Base-by-base conservation (phyloP, 2,329 filamentous ascomycete species). In the Paracoccidioides lutzii region DNA sequence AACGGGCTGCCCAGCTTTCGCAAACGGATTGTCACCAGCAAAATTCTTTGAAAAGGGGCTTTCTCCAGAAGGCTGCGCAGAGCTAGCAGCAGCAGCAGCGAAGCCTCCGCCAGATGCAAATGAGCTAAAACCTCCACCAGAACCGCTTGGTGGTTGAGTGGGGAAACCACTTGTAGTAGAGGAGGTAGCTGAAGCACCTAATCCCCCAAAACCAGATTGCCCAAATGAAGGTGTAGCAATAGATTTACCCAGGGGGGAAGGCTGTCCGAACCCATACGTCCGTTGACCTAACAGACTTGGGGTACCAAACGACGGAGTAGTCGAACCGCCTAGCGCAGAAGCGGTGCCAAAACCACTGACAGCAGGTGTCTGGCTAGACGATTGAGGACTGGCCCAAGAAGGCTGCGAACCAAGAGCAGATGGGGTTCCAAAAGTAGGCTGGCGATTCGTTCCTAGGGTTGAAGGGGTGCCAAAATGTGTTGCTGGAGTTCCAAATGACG, bases 231-330 rank as follows among this genome's bases (percentile, higher is more conserved):
- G 41, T 8, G 28, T 12, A 6, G 32, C n/a, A 30, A 61, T 56
- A 1, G 60, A 51, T 42, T 58, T 62, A 44, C 53, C 55, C 32
- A 58, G 28, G 12, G 52, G 43, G 15, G 66, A 62, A 28, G 59
- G 33, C 55, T 71, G 63, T n/a, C 70, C 69, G 56, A 72, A 70
- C 37, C 65, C 60, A 2, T 67, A 55, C 52, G 60, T 38, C 48
- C 58, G 58, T 48, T 65, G 65, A 35, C 67, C 69, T 22, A 71
- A 56, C 30, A 64, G 59, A 56, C 67, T 69, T 33, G 69, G 59
- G 35, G 66, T 61, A 49, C 73, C 71, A 63, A 74, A 73, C 8
- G 64, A 52, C 8, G 63, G 59, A 12, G 59, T 50, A 6, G 63
- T 53, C 12, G 58, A 51, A 22, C 53, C 53, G 6, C 62, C 62